Base-by-base conservation (phyloP, 345 rosid genomes). In the Boechera retrofracta region DNA sequence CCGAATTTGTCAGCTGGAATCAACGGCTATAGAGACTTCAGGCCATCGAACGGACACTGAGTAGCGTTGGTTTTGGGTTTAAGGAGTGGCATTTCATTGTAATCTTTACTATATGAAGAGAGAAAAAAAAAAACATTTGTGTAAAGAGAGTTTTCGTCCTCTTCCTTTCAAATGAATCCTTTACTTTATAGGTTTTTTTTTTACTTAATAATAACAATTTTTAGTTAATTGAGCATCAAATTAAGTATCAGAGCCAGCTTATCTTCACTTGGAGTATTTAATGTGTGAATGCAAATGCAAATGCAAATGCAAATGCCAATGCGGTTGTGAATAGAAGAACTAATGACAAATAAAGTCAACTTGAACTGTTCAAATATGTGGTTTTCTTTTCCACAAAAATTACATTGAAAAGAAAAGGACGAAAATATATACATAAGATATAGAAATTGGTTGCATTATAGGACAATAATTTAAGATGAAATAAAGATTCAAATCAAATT, bases 1-100 rank as follows among this genome's bases (percentile, higher is more conserved):
- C 87, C 86, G 5, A 88, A 86, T 79, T 52, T 84, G 82, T 81
- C 98, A 28, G 74, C 86, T 72, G 76, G 87, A 28, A 82, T 84
- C 76, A 92, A 86, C 66, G 84, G 95, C 31, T 88, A 87, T 68
- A 68, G 86, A 6, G 86, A 82, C 61, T 90, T 78, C 83, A 83
- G 89, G 77, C 94, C 97, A 61, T 88, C 94, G n/a, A 89, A 85
- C 38, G 90, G 97, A 35, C 92, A 84, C 67, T 94, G 87, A 88
- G 64, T 51, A 7, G 21, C 71, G 0, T 13, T 58, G 58, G 31
- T 10, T 29, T 24, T n/a, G 59, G 38, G 57, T 44, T 61, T 32
- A 56, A 65, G 26, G 48, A 39, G 47, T 51, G 68, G 75, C 32
- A 6, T 72, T 33, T 64, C 62, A 6, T 70, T 77, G 66, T 70